Evolutionary conservation across 495 filamentous ascomycete species (phyloP).

Genomic region (Neurospora sp.): DNA sequence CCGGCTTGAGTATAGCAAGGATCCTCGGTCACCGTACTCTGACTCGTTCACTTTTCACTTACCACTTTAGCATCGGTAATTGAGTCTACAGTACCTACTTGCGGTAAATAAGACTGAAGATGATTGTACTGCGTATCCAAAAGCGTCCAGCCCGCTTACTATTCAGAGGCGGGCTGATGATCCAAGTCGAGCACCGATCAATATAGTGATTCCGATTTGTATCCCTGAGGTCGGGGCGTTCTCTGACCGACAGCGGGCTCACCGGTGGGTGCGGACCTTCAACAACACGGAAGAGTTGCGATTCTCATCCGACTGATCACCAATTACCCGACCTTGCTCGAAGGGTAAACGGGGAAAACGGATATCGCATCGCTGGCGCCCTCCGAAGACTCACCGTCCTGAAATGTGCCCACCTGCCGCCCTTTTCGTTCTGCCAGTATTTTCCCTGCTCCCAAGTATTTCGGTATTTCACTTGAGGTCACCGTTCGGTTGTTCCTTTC

Average conservation of each 20-base stretch:
- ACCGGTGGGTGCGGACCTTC: background rate
- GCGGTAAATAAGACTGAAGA: background rate
- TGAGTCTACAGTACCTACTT: slow-evolving; percentile 1
- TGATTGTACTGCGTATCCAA: background rate
- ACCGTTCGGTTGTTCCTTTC: background rate
- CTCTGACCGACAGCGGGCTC: background rate
- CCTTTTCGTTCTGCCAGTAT: background rate
- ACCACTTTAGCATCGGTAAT: background rate
- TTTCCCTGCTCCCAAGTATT: background rate
- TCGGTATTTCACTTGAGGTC: background rate
- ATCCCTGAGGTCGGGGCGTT: background rate
- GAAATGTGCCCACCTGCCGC: background rate
- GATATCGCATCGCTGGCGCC: background rate
- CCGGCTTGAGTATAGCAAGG: background rate
- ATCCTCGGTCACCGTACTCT: background rate
- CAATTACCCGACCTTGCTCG: background rate
- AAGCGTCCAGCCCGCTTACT: background rate
- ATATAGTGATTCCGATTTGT: background rate
- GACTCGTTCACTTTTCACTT: background rate
- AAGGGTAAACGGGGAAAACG: background rate
- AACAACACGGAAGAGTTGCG: background rate
- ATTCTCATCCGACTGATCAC: background rate
- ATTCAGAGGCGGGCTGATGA: background rate
- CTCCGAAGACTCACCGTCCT: background rate
- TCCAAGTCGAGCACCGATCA: background rate